Percentiles rank a stretch among this genome's conserved stretches.
Evolutionary conservation across 78 protist genomes (phyloP).

Genomic region (Dictyostelium capitatum): DNA sequence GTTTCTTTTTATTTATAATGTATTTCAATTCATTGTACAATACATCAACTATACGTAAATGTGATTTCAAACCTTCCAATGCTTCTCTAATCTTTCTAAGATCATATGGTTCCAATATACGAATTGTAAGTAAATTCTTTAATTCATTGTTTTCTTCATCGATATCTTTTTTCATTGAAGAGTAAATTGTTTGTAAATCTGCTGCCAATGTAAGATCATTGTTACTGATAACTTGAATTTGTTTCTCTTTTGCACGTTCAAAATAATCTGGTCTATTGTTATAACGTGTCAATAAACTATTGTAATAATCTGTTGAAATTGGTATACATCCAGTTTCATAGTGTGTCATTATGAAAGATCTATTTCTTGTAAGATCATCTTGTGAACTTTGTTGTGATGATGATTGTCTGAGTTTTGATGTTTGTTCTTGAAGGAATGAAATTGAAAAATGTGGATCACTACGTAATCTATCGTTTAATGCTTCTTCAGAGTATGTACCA

Average conservation of each 20-base stretch:
- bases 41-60: slow-evolving; percentile 66
- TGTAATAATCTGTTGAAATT: slow-evolving; percentile 54
- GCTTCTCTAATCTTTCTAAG: slow-evolving; percentile 45
- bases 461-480: not conserved
- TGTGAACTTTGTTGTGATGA: not conserved
- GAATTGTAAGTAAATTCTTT: slow-evolving; percentile 39
- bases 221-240: slow-evolving; percentile 19
- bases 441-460: slow-evolving; percentile 11
- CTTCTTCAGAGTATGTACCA: slow-evolving; percentile 15
- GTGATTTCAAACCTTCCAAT: slow-evolving; percentile 68
- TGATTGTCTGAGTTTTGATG: slow-evolving; percentile 5
- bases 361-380: slow-evolving; percentile 9
- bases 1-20: slow-evolving; percentile 60
- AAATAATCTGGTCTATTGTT: slow-evolving; percentile 47
- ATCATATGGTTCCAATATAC: slow-evolving; percentile 60
- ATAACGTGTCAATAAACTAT: slow-evolving; percentile 39
- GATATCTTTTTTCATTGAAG: slow-evolving; percentile 69
- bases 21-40: slow-evolving; percentile 48
- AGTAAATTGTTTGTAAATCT: slow-evolving; percentile 48
- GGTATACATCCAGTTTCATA: slow-evolving; percentile 7
- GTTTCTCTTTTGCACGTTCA: slow-evolving; percentile 51
- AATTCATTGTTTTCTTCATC: slow-evolving; percentile 74
- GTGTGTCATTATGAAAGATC: slow-evolving; percentile 8
- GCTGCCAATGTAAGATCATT: not conserved
- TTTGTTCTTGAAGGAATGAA: slow-evolving; percentile 12